Evolutionary conservation across 768 basidiomycete species (phyloP), one percentile per base, ranked within the genome.

Genomic region (Amanita exitialis): DNA sequence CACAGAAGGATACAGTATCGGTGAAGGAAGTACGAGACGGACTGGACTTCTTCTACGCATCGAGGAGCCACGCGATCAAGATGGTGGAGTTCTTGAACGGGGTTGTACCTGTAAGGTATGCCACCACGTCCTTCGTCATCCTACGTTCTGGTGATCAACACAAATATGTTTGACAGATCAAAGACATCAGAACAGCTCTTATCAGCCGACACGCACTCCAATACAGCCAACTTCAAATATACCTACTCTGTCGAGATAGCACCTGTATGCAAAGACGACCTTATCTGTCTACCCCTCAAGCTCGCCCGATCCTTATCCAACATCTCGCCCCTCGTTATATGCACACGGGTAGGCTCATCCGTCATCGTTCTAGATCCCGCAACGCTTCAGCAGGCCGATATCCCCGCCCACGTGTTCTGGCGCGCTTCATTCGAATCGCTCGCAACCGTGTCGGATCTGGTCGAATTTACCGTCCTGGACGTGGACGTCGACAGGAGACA

Each of bases 171-270:
- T 18, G 18, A 30, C n/a, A 50, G 94, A 59, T 83, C 88, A 45
- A 98, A 98, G 69, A 71, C 85, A 8, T 96, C 94, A 1, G 96
- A 98, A 66, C 96, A 96, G 64, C 74, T 99, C 7, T 77, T 98
- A 27, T 96, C 94, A 6, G 74, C 85, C 20, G 96, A 99, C 64
- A 91, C 86, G 1, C 95, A 99, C 65, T 80, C 86, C 44, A 80
- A 79, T 57, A 96, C 93, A 3, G 88, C 95, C 30, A 97, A 90
- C 68, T 96, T 89, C 77, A 98, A 95, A 69, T 94, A 89, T 68
- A 92, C 93, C 4, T 98, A 91, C 73, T 96, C 94, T 4, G 89
- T 98, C 57, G 95, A 98, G 69, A 96, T 99, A 61, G 80, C 86
- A 3, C 93, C 96, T 0, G 81, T 99, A 51, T 99, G 96, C 74